A percentile compares a stretch with the other conserved stretches of the same genome.
Evolutionary conservation across 257 asterid species (phyloP).

Genomic region (Petunia secreta): DNA sequence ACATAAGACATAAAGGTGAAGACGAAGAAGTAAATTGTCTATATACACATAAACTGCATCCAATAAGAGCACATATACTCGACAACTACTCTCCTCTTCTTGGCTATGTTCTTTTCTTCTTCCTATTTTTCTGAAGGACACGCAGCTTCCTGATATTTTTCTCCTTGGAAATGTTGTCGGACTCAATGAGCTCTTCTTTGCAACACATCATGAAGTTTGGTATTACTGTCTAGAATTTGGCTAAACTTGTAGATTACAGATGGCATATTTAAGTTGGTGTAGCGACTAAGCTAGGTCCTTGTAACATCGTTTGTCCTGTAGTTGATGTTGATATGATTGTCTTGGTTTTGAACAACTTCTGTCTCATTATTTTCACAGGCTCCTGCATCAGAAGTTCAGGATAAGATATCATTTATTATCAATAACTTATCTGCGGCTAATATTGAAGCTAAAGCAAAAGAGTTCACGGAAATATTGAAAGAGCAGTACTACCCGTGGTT

Average conservation of each 20-base stretch:
- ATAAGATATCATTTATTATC: slow-evolving; percentile 81
- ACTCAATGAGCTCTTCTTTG: neutral
- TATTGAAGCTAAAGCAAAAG: slow-evolving; percentile 91
- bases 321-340: too few species aligned
- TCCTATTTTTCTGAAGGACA: neutral
- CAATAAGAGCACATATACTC: too few species aligned
- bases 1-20: too few species aligned
- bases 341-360: neutral
- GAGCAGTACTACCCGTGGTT: slow-evolving; percentile 93
- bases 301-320: neutral
- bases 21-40: too few species aligned
- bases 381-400: slow-evolving; percentile 92
- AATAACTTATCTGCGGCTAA: slow-evolving; percentile 85
- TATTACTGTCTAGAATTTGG: neutral
- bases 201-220: neutral
- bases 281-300: neutral
- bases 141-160: neutral
- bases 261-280: slow-evolving; percentile 10
- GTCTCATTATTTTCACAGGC: slow-evolving; percentile 55
- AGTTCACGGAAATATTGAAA: slow-evolving; percentile 68
- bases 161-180: neutral
- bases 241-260: neutral
- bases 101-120: neutral
- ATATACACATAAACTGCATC: too few species aligned
- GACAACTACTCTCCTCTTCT: too few species aligned